Percentiles rank a stretch among this genome's conserved stretches.
Evolutionary conservation across 495 filamentous ascomycete species (phyloP).

Genomic region (Neurospora tetrasperma): DNA sequence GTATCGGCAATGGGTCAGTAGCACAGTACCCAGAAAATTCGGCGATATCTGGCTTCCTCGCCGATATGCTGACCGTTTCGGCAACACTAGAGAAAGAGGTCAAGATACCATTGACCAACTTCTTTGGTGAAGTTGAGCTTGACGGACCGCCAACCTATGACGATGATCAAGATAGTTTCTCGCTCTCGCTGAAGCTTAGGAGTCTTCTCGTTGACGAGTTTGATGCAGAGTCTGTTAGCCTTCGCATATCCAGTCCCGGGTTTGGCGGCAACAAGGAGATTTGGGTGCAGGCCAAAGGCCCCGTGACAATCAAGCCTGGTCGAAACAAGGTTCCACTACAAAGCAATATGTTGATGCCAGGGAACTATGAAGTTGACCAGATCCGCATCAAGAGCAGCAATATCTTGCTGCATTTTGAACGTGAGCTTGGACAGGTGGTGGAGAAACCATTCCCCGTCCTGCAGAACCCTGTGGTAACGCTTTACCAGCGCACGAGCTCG

Average conservation of each 20-base stretch:
- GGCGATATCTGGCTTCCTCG: slow-evolving; percentile 50
- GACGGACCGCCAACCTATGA: slow-evolving; percentile 61
- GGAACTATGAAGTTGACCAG: slow-evolving; percentile 65
- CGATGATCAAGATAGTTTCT: slow-evolving; percentile 66
- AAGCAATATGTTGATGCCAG: slow-evolving; percentile 54
- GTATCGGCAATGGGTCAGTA: slow-evolving; percentile 6
- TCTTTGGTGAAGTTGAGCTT: slow-evolving; percentile 61
- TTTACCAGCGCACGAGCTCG: slow-evolving; percentile 39
- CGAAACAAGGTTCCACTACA: slow-evolving; percentile 39
- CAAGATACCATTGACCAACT: slow-evolving; percentile 54
- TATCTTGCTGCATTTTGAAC: slow-evolving; percentile 56
- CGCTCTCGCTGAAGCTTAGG: slow-evolving; percentile 55
- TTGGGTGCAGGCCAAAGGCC: slow-evolving; percentile 44
- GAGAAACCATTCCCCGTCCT: slow-evolving; percentile 33
- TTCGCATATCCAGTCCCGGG: slow-evolving; percentile 47
- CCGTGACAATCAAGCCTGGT: slow-evolving; percentile 43
- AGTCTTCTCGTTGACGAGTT: slow-evolving; percentile 67
- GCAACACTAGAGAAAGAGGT: slow-evolving; percentile 52
- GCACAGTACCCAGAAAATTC: slow-evolving; percentile 42
- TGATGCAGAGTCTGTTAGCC: slow-evolving; percentile 51
- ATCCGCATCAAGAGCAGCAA: slow-evolving; percentile 59
- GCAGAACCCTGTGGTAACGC: slow-evolving; percentile 31
- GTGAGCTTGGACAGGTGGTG: slow-evolving; percentile 27
- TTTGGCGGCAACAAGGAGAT: slow-evolving; percentile 49
- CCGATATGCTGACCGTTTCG: slow-evolving; percentile 55